Base-by-base conservation (phyloP, 2,329 filamentous ascomycete genomes). In the Colletotrichum higginsianum region DNA sequence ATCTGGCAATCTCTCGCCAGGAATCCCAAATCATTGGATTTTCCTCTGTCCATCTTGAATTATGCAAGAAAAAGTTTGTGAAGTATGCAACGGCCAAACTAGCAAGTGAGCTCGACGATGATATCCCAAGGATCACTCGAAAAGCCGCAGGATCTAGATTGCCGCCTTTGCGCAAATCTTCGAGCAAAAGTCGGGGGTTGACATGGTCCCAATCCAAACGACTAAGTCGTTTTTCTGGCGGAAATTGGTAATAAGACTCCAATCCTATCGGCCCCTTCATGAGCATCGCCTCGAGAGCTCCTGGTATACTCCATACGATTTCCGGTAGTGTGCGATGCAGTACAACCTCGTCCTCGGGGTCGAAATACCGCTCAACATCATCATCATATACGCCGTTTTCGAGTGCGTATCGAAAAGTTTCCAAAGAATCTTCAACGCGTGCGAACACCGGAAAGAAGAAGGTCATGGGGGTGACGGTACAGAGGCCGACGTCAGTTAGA, bases 1-100 rank as follows among this genome's bases (percentile, higher is more conserved):
- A 63, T 16, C 53, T 35, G 9, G 35, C 53, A 42, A 56, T 11
- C 2, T 56, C n/a, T 21, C 35, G 30, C 35, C 53, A 40, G 9
- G 8, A 9, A 4, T 18, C 3, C 42, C 5, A 38, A 12, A 1
- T 2, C 4, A 0, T 8, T 0, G 2, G 2, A 1, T 21, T 0
- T 12, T 56, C 1, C 6, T 55, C 2, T 35, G n/a, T n/a, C n/a
- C n/a, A n/a, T n/a, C n/a, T n/a, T n/a, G n/a, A n/a, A n/a, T n/a
- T n/a, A n/a, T n/a, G n/a, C n/a, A n/a, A n/a, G n/a, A n/a, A n/a
- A n/a, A n/a, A n/a, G n/a, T n/a, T n/a, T n/a, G n/a, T n/a, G n/a
- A n/a, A 60, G 15, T 61, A 61, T 1, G 0, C 12, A 18, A 1
- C 5, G 11, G 46, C 13, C 21, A 61, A 40, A 7, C 1, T 0